Conservation (phyloP, 176 grass and related monocot species). For the Hordeum marinum region DNA sequence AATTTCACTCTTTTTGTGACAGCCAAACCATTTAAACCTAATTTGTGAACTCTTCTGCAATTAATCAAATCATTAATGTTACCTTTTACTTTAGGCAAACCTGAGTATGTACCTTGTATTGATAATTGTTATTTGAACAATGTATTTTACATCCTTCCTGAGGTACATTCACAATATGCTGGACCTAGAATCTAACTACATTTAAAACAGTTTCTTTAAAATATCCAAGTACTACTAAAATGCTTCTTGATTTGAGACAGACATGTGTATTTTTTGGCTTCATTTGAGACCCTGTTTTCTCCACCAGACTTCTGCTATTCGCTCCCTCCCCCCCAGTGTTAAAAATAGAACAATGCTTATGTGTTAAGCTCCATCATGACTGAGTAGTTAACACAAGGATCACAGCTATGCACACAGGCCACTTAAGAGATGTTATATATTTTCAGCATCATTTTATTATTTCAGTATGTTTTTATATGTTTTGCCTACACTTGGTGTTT, state of each 20-base stretch:
- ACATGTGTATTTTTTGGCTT: not conserved
- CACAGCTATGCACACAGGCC: not conserved
- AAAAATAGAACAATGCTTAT: not conserved
- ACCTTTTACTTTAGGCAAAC: not conserved
- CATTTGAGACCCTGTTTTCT: not conserved
- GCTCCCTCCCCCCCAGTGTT: not conserved
- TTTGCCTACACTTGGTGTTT: not conserved
- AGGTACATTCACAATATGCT: not conserved
- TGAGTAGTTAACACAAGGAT: not conserved
- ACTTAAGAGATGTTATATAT: not conserved
- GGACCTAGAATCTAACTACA: not conserved
- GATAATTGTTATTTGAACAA: not conserved
- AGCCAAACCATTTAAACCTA: not conserved
- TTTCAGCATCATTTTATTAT: slow-evolving; percentile 5
- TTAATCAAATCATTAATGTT: not conserved
- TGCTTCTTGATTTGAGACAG: not conserved
- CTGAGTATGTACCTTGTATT: not conserved
- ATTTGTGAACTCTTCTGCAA: not conserved
- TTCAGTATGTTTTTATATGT: not conserved
- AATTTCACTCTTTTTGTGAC: not conserved
- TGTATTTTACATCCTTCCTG: not conserved
- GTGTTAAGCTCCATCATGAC: not conserved
- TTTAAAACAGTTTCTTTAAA: not conserved
- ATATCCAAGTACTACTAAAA: not conserved
- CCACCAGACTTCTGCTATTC: not conserved